Percentiles rank a stretch among this genome's conserved stretches.
phyloP scores from a whole-genome alignment of 768 basidiomycete genomes.

The Collybiopsis confluens region DNA sequence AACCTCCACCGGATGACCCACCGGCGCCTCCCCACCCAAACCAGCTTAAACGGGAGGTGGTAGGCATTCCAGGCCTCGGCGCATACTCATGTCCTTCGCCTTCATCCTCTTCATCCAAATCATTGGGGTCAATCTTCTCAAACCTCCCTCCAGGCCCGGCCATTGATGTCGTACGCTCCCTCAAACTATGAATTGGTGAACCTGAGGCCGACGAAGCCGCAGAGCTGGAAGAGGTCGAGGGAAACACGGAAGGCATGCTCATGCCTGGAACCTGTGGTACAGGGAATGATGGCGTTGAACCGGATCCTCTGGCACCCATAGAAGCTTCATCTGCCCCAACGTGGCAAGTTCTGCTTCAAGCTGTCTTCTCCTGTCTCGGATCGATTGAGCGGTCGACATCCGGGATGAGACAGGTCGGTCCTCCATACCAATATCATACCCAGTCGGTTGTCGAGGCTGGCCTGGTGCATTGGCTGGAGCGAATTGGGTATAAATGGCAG shows the following conservation, averaged over 20 bases:
- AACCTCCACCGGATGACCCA: slow-evolving; percentile 27
- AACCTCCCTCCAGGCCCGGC: slow-evolving; percentile 34
- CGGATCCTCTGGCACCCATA: slow-evolving; percentile 16
- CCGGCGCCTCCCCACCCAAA: slow-evolving; percentile 43
- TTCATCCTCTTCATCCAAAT: slow-evolving; percentile 38
- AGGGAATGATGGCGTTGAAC: slow-evolving; percentile 22
- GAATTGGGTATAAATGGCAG: slow-evolving; percentile 55
- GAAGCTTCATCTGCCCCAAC: slow-evolving; percentile 23
- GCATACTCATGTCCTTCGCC: slow-evolving; percentile 13
- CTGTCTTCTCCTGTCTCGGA: slow-evolving; percentile 43
- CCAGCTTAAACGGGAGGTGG: slow-evolving; percentile 40
- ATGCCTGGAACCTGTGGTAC: slow-evolving; percentile 24
- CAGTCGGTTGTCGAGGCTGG: background rate
- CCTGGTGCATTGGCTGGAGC: slow-evolving; percentile 33
- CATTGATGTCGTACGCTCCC: slow-evolving; percentile 39
- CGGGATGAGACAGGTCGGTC: slow-evolving; percentile 14
- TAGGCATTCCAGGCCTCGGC: slow-evolving; percentile 15
- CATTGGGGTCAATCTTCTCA: slow-evolving; percentile 71
- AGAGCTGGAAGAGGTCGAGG: slow-evolving; percentile 17
- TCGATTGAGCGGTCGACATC: slow-evolving; percentile 21
- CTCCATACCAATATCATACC: slow-evolving; percentile 3
- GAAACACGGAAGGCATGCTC: slow-evolving; percentile 26
- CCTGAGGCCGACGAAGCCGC: slow-evolving; percentile 13
- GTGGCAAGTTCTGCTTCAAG: slow-evolving; percentile 58
- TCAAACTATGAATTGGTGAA: slow-evolving; percentile 31